Base-by-base conservation (phyloP, 352 stramenopile species). In the Paralagenidium karlingii region DNA sequence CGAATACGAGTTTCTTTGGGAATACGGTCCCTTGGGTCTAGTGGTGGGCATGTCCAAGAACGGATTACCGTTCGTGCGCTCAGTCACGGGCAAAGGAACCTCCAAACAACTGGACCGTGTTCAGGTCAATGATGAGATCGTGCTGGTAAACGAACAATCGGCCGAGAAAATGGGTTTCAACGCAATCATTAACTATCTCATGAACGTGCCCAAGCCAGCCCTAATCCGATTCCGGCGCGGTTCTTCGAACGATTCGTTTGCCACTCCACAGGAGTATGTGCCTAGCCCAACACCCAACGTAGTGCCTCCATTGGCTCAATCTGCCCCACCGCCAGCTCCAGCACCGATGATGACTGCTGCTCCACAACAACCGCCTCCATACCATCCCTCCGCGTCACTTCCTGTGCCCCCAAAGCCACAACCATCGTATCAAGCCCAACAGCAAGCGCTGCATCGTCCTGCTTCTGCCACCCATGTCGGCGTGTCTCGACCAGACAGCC, bases 1-100 rank as follows among this genome's bases (percentile, higher is more conserved):
- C 43, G 76, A 90, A 41, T 90, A 86, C 55, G 76, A 90, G 34
- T 86, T 90, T 48, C 40, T 86, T 26, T 90, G 76, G 76, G 76
- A 90, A 34, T 79, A 83, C 33, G 76, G 76, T 3, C 61, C 66
- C 8, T 50, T 90, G 0, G 76, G 76, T 10, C 61, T 90, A 1
- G 71, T 85, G 11, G 61, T 90, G 5, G 69, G 71, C 21, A 71
- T 68, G 38, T 78, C 70, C 3, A 45, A 55, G 1, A 45, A 51
- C 0, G 68, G 68, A 8, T 37, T 83, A 22, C 70, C 76, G 5
- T 87, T 82, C 42, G 76, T 90, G 12, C 70, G 76, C 28, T 82
- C 70, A 10, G 81, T 90, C 40, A 90, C 76, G 12, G 73, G 76
- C n/a, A 74, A 82, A 30, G 76, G 76, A 12, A 84, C 69, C 28